phyloP scores from a whole-genome alignment of 805 yeast genomes.

The Candida insectorum region DNA sequence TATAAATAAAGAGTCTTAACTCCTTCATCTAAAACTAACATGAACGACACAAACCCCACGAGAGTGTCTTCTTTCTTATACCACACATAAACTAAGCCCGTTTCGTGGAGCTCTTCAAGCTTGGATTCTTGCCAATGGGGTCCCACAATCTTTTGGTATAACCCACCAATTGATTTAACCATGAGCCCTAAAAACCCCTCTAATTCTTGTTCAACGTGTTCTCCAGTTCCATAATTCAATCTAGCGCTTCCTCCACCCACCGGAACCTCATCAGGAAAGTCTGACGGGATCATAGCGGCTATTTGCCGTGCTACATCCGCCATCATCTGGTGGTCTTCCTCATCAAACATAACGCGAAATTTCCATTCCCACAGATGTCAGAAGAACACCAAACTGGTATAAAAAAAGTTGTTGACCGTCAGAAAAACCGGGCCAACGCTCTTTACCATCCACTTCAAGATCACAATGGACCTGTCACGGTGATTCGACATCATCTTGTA shows the following conservation, averaged over 20 bases:
- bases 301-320: constrained; percentile 11
- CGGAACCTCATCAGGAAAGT: constrained; percentile 8
- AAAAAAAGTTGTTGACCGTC: constrained; percentile 3
- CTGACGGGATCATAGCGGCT: constrained; percentile 2
- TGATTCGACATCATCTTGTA: constrained; percentile 6
- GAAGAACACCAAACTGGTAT: constrained; percentile 1
- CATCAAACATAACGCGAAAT: constrained; percentile 10
- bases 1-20: constrained; percentile 47
- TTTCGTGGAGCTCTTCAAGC: constrained; percentile 43
- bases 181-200: constrained; percentile 19
- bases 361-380: too few species aligned
- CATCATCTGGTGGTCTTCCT: constrained; percentile 16
- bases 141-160: constrained; percentile 30
- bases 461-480: background rate
- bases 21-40: constrained; percentile 39
- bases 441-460: constrained; percentile 10
- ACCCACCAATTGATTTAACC: constrained; percentile 23
- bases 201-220: background rate
- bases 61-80: constrained; percentile 16
- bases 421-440: constrained; percentile 5
- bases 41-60: constrained; percentile 46
- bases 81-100: constrained; percentile 44
- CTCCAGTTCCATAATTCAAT: background rate
- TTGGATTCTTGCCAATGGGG: constrained; percentile 41
- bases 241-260: background rate